Evolutionary conservation across 208 protist genomes (phyloP).

Genomic region (Porcisia hertigi): DNA sequence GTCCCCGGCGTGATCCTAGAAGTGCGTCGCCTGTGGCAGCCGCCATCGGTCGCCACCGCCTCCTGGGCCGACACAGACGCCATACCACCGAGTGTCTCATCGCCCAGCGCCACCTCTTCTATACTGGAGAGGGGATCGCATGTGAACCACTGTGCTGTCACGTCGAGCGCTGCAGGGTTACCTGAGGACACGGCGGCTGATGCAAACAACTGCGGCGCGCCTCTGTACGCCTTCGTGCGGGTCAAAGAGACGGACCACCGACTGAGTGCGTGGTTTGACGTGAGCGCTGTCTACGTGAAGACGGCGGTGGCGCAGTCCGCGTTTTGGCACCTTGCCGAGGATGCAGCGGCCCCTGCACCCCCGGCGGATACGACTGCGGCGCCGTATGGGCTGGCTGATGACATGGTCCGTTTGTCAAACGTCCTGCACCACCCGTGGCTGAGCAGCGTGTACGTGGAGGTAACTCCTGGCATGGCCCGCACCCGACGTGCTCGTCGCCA

Average conservation of each 20-base stretch:
- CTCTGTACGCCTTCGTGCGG: conserved; percentile 77
- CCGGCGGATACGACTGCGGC: background rate
- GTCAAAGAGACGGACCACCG: conserved; percentile 80
- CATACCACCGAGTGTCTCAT: background rate
- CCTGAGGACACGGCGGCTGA: background rate
- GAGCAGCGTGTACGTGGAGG: conserved; percentile 63
- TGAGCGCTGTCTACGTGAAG: conserved; percentile 59
- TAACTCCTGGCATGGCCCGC: conserved; percentile 79
- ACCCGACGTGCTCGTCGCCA: conserved; percentile 56
- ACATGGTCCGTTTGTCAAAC: conserved; percentile 11
- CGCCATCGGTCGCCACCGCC: conserved; percentile 1
- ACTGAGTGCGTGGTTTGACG: conserved; percentile 73
- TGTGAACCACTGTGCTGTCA: background rate
- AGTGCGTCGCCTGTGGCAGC: conserved; percentile 66
- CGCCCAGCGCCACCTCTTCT: background rate
- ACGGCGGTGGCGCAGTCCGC: conserved; percentile 8
- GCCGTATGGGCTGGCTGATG: conserved; percentile 11
- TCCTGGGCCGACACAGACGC: background rate
- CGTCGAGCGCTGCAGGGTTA: background rate
- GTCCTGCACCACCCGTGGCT: conserved; percentile 34
- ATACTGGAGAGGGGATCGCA: background rate
- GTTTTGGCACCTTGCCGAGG: conserved; percentile 1
- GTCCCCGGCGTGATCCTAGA: conserved; percentile 51
- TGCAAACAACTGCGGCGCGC: background rate
- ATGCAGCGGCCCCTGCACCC: background rate